Percentiles rank a stretch among this genome's conserved stretches.
Conservation (phyloP, 2,329 filamentous ascomycete species). For the Cladosporium sp. region DNA sequence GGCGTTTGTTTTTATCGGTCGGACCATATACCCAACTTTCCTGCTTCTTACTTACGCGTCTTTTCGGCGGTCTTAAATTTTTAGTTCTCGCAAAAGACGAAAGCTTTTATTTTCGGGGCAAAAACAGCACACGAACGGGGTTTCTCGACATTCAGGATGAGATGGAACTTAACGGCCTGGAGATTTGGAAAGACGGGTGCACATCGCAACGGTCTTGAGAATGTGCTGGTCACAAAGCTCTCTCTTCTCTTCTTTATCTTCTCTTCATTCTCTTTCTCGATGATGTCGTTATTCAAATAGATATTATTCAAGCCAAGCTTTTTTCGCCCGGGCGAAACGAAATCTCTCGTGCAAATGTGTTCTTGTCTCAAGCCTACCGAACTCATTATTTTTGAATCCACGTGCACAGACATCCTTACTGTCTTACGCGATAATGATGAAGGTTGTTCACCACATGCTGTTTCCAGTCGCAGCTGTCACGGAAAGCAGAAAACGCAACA, state of each 20-base stretch:
- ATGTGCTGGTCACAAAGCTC: background rate
- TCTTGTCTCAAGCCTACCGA: background rate
- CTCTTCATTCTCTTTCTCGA: background rate
- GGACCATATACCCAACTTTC: constrained; percentile 6
- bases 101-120: background rate
- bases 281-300: background rate
- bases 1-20: background rate
- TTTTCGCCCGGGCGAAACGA: background rate
- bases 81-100: no score
- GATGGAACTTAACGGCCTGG: background rate
- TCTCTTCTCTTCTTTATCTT: background rate
- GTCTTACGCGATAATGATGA: no score
- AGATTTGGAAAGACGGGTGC: background rate
- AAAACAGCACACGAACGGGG: background rate
- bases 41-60: background rate
- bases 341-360: background rate
- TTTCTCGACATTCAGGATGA: no score
- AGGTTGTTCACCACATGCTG: background rate
- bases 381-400: background rate
- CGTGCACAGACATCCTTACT: background rate
- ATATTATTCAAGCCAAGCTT: background rate
- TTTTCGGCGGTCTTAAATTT: no score
- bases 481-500: background rate
- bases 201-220: background rate
- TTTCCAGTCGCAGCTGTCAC: no score